Evolutionary conservation across 129 eudicot species (phyloP).

Genomic region (Solidago caesia): DNA sequence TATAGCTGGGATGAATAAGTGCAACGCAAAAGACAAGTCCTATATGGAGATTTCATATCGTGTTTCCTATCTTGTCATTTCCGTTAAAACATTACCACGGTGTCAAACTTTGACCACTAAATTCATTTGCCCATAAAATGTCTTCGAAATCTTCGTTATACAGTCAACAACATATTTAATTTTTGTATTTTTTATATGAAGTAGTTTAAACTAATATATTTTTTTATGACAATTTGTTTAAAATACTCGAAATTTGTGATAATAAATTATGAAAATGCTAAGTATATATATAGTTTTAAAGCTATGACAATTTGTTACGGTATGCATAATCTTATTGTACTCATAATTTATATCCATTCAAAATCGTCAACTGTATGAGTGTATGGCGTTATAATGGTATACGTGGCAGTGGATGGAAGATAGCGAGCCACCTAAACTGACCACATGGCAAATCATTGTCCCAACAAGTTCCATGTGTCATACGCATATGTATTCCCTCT

Average conservation of each 20-base stretch:
- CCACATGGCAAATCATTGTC: too few relatives aligned
- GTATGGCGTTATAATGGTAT: background rate
- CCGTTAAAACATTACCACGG: slow-evolving; percentile 16
- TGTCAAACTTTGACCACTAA: slow-evolving; percentile 23
- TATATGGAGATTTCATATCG: slow-evolving; percentile 28
- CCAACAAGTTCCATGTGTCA: too few relatives aligned
- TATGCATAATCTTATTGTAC: too few relatives aligned
- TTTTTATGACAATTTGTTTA: background rate
- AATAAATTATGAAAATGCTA: background rate
- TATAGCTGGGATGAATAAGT: slow-evolving; percentile 3
- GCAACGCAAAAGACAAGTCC: slow-evolving; percentile 20
- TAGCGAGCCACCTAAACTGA: background rate
- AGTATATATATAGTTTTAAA: too few relatives aligned
- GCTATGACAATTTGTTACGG: too few relatives aligned
- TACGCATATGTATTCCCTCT: background rate
- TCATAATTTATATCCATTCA: too few relatives aligned
- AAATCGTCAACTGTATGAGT: too few relatives aligned
- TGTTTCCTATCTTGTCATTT: slow-evolving; percentile 29
- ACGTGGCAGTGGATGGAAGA: background rate
- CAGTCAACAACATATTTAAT: too few relatives aligned
- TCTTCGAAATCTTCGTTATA: background rate
- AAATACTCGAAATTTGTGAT: background rate
- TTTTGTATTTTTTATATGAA: too few relatives aligned
- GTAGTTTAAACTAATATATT: too few relatives aligned
- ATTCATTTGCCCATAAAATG: slow-evolving; percentile 4